Evolutionary conservation across 441 rosid species (phyloP), one percentile per base, ranked within the genome.

Genomic region (Kokia cookei): DNA sequence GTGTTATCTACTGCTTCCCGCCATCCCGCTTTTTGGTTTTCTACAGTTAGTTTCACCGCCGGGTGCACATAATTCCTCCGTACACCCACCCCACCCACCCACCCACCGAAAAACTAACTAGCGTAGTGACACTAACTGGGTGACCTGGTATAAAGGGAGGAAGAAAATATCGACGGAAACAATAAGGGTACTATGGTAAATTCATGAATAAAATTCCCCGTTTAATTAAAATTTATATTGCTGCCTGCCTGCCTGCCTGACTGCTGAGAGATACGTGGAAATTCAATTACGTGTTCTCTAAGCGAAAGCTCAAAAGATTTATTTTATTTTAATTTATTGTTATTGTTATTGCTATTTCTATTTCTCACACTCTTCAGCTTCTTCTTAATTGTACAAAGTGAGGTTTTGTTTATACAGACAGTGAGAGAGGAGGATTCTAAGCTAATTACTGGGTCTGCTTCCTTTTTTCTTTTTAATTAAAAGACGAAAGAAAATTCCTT

Each of bases 251-350:
- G 15, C 51, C 48, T 9, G 9, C 61, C 37, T 5, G 37, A 19
- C 57, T 70, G 35, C 26, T 54, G 24, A 65, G 57, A 66, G 53
- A 66, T 67, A 55, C 32, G 19, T 17, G 71, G 65, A 45, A 37
- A 24, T 40, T 65, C 80, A 27, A 73, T 93, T 87, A 86, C 98
- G 96, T 93, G 91, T 80, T 87, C 85, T 75, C 88, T 72, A 93
- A 91, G 98, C 88, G 84, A 87, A 84, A 83, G 66, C 77, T 51
- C 24, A 55, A 27, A 12, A 29, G 13, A 35, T 12, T 15, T 6
- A 5, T 1, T 9, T 50, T 40, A 80, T 22, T 42, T 17, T 6
- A 54, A n/a, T 17, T 17, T 17, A 32, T 32, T 32, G 35, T 4
- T 7, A n/a, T n/a, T 17, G 17, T 19, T 54, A 7, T 54, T 17